Conservation (phyloP, 768 basidiomycete species). For the Russula vinacea region DNA sequence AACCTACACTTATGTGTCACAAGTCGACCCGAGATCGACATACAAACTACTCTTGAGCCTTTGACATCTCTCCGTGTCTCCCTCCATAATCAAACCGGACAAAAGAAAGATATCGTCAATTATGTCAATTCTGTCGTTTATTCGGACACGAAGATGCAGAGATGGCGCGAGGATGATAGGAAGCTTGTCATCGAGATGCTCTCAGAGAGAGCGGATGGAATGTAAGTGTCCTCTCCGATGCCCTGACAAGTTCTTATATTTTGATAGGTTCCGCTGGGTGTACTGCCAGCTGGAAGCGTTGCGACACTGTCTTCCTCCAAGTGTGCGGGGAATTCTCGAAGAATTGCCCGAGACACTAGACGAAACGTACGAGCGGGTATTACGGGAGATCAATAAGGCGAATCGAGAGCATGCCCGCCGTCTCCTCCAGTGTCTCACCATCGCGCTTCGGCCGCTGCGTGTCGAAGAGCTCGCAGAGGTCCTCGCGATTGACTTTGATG, state of each 20-base stretch:
- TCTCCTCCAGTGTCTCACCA: no score
- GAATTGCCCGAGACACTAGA: constrained; percentile 4
- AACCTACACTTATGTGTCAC: neutral
- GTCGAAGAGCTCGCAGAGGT: no score
- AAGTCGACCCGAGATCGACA: no score
- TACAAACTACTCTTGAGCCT: no score
- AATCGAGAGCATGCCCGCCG: no score
- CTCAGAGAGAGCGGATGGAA: neutral
- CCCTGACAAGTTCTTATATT: neutral
- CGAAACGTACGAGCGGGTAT: constrained; percentile 7
- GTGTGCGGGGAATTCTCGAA: no score
- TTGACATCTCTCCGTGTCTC: neutral
- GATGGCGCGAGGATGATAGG: neutral
- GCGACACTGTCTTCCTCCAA: no score
- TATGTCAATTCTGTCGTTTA: neutral
- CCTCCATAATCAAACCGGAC: neutral
- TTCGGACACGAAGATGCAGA: neutral
- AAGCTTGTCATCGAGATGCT: neutral
- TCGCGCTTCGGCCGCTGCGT: no score
- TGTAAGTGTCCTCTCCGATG: neutral
- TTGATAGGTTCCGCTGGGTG: no score
- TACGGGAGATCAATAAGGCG: neutral
- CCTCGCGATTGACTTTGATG: no score
- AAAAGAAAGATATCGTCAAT: neutral
- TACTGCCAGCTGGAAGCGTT: no score